Base-by-base conservation (phyloP, 2,329 filamentous ascomycete genomes). In the Cladosporium austrohemisphaericum region DNA sequence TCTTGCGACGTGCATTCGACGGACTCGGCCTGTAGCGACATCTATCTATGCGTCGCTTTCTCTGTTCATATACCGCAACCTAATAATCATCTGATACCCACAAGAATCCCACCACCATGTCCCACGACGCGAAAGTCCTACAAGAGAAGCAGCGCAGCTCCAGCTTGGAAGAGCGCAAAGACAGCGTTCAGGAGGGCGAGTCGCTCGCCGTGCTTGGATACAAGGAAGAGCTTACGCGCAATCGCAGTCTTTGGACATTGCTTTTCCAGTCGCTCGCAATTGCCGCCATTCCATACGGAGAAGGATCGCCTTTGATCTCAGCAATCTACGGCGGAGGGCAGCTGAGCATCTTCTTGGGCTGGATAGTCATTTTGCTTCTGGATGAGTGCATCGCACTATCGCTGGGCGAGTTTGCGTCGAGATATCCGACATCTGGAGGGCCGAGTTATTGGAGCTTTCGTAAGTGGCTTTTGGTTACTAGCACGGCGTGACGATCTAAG, bases 371-470 rank as follows among this genome's bases (percentile, higher is more conserved):
- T 31, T 83, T 81, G 11, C 58, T 79, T 44, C 84, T 88, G 62
- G 84, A 86, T 55, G 68, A 86, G 59, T 86, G 83, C 64, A 80
- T 89, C 28, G 85, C 85, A 20, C 71, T 80, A 2, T 86, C 83
- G 9, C 74, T 88, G 25, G 82, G 81, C 54, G 85, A 89, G 70
- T 84, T 89, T 60, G 86, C 84, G 46, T 83, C 79, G 56, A 78
- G 87, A 31, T 88, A 85, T 61, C 85, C 85, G 18, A 88, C 84
- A n/a, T 82, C 83, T 43, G 85, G 84, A 59, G 85, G 85, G 59
- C 84, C 87, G 44, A 88, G 88, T 68, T 88, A 88, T 65, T 85
- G 87, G 71, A 81, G 83, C 3, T 88, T 86, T 61, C 46, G 44
- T 47, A 47, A 20, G 44, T 38, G 4, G 1, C 13, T 14, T 23